A percentile compares a stretch with the other conserved stretches of the same genome.
Conservation (phyloP, 1,284 basidiomycete genomes). For the Mrakiaceae sp. region DNA sequence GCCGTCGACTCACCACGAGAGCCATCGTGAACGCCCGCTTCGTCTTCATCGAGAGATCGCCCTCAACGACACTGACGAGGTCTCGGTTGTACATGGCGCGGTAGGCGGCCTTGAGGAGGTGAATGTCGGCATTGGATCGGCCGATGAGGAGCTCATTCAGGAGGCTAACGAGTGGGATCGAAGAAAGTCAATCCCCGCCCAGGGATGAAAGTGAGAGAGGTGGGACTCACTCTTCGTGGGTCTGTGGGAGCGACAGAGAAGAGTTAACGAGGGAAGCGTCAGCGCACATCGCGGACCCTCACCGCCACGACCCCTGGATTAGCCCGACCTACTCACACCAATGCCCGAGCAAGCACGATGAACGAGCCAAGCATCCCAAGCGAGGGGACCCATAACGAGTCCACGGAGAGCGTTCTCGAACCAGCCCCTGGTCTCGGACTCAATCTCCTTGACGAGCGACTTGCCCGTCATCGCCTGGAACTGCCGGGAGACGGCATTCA, state of each 20-base stretch:
- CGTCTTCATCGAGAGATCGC: slow-evolving; percentile 38
- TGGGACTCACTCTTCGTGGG: not conserved
- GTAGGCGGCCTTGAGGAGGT: slow-evolving; percentile 34
- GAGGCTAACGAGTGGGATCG: slow-evolving; percentile 20
- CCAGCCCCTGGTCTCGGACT: slow-evolving; percentile 35
- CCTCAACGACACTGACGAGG: slow-evolving; percentile 28
- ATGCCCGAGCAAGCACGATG: slow-evolving; percentile 31
- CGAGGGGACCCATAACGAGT: slow-evolving; percentile 32
- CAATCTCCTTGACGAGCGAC: slow-evolving; percentile 29
- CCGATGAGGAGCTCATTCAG: slow-evolving; percentile 34
- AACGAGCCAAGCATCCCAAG: slow-evolving; percentile 31
- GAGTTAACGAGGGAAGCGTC: not conserved
- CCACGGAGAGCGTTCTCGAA: slow-evolving; percentile 35
- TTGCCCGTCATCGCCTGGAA: slow-evolving; percentile 32
- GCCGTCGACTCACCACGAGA: slow-evolving; percentile 16
- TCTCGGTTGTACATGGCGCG: slow-evolving; percentile 31
- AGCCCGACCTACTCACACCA: slow-evolving; percentile 1
- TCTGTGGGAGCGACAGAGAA: not conserved
- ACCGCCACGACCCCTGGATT: no score
- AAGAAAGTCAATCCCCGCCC: no score
- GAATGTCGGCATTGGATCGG: slow-evolving; percentile 35
- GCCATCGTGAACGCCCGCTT: slow-evolving; percentile 32
- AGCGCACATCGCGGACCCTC: no score
- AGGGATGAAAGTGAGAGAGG: not conserved
- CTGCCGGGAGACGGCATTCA: slow-evolving; percentile 31